Conservation (phyloP, 306 rosid genomes). For the Cicer pinnatifidum region DNA sequence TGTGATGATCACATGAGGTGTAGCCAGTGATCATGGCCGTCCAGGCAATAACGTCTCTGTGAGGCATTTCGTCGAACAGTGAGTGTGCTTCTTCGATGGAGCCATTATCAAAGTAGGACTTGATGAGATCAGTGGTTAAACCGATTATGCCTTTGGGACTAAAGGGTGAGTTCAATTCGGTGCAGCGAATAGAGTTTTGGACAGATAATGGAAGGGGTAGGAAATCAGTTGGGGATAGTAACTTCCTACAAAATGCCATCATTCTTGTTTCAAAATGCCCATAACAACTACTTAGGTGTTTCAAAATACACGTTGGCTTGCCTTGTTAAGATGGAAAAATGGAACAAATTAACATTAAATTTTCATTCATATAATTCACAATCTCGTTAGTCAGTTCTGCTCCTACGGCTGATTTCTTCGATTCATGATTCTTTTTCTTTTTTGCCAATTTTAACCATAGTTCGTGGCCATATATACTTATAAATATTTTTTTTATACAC, state of each 20-base stretch:
- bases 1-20: constrained; percentile 55
- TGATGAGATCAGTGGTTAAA: constrained; percentile 61
- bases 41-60: constrained; percentile 68
- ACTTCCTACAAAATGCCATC: constrained; percentile 44
- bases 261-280: constrained; percentile 32
- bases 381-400: constrained; percentile 2
- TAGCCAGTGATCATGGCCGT: constrained; percentile 75
- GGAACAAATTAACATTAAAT: not conserved
- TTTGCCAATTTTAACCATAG: too few relatives aligned
- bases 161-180: constrained; percentile 48
- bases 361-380: not conserved
- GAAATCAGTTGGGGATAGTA: constrained; percentile 45
- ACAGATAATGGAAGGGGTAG: constrained; percentile 49
- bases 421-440: too few relatives aligned
- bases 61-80: constrained; percentile 75
- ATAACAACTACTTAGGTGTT: not conserved
- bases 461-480: too few relatives aligned
- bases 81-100: constrained; percentile 55
- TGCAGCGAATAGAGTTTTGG: constrained; percentile 51
- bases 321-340: not conserved
- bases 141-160: constrained; percentile 44
- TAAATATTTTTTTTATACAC: too few relatives aligned
- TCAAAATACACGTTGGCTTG: not conserved
- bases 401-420: not conserved
- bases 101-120: constrained; percentile 52